A percentile compares a stretch with the other conserved stretches of the same genome.
phyloP scores from a whole-genome alignment of 768 basidiomycete genomes.

The Hygrophorus pudorinus region DNA sequence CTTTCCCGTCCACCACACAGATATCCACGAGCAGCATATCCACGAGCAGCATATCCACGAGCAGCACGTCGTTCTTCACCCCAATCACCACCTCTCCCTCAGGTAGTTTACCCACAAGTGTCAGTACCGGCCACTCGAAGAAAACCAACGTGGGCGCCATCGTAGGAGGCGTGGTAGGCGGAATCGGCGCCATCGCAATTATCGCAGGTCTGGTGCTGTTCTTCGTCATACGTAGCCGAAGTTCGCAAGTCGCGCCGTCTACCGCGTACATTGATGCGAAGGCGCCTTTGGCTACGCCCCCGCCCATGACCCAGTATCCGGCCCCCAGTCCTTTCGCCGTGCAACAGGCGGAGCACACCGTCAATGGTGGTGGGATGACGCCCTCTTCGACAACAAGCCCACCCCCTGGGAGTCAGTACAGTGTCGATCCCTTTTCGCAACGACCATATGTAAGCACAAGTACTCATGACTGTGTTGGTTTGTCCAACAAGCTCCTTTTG shows the following conservation, averaged over 20 bases:
- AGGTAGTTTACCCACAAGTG: background rate
- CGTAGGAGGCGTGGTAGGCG: slow-evolving; percentile 19
- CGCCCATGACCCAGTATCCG: background rate
- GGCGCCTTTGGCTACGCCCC: background rate
- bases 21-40: too few species aligned
- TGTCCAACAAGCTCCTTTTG: background rate
- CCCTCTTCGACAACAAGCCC: too few species aligned
- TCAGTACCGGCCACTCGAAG: background rate
- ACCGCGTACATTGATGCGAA: background rate
- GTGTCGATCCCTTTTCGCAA: too few species aligned
- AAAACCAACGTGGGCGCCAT: slow-evolving; percentile 16
- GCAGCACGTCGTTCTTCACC: too few species aligned
- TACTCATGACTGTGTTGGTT: background rate
- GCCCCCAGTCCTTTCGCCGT: background rate
- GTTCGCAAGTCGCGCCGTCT: background rate
- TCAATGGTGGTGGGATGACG: too few species aligned
- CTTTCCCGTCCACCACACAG: background rate
- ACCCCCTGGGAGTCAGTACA: too few species aligned
- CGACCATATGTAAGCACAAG: too few species aligned
- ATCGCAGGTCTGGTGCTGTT: slow-evolving; percentile 9
- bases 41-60: too few species aligned
- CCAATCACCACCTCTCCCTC: too few species aligned
- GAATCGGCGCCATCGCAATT: slow-evolving; percentile 13
- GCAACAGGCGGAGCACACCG: too few species aligned
- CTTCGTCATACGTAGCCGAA: slow-evolving; percentile 11